Percentiles rank a stretch among this genome's conserved stretches.
phyloP scores from a whole-genome alignment of 148 eudicot genomes.

The Chenopodium suecicum region DNA sequence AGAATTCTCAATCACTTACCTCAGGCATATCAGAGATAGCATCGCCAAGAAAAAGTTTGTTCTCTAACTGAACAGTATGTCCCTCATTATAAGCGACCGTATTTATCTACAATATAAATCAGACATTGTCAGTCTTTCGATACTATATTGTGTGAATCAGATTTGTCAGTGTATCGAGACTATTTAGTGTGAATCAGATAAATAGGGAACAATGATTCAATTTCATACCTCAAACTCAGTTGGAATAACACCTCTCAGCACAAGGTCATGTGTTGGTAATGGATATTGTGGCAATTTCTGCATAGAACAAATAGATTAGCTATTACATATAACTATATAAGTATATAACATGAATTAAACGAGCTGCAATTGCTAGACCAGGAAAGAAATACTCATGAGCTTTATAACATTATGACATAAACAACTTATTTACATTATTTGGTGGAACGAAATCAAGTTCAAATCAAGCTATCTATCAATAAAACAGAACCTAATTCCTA shows the following conservation, averaged over 20 bases:
- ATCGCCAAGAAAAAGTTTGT: conserved; percentile 56
- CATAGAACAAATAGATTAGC: conserved; percentile 3
- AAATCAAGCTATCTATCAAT: not conserved
- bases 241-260: conserved; percentile 60
- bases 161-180: not conserved
- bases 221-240: conserved; percentile 62
- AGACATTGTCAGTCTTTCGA: not conserved
- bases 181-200: not conserved
- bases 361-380: not conserved
- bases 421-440: not conserved
- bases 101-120: conserved; percentile 39
- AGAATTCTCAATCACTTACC: conserved; percentile 35
- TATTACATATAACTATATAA: not conserved
- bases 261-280: conserved; percentile 71
- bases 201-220: not conserved
- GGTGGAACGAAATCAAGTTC: not conserved
- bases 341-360: not conserved
- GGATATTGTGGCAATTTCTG: conserved; percentile 83
- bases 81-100: conserved; percentile 57
- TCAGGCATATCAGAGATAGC: conserved; percentile 82
- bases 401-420: not conserved
- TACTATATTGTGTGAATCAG: not conserved
- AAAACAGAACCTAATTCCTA: no score
- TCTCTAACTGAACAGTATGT: conserved; percentile 31
- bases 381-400: not conserved